A percentile compares a stretch with the other conserved stretches of the same genome.
phyloP scores from a whole-genome alignment of 495 filamentous ascomycete genomes.

The Penicillium parvum region DNA sequence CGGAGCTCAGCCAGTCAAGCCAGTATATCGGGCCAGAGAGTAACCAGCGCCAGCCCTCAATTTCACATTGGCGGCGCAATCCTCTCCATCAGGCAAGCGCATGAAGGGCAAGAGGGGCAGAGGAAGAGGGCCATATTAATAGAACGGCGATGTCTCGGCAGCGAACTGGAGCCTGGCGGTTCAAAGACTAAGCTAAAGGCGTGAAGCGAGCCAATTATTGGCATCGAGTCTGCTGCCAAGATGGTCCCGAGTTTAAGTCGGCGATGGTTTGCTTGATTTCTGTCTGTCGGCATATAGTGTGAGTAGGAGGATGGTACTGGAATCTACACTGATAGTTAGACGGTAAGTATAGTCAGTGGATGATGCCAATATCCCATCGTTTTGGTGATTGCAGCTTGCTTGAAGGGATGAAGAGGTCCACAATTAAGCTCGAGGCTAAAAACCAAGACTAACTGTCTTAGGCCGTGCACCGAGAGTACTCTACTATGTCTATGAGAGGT shows the following conservation, averaged over 20 bases:
- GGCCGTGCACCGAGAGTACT: background rate
- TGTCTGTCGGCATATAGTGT: too few species aligned
- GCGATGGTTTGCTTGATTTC: too few species aligned
- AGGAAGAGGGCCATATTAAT: slow-evolving; percentile 3
- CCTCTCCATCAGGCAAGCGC: background rate
- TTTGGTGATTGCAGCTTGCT: too few species aligned
- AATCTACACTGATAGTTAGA: too few species aligned
- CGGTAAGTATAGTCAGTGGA: too few species aligned
- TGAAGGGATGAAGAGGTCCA: background rate
- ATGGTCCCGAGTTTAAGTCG: slow-evolving; percentile 1
- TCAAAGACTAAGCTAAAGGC: background rate
- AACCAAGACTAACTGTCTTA: too few species aligned
- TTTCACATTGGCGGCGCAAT: background rate
- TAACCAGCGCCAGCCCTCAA: background rate
- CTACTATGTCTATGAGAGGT: too few species aligned
- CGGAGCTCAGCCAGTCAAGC: background rate
- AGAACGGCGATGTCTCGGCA: slow-evolving; percentile 6
- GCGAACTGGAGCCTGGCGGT: slow-evolving; percentile 3
- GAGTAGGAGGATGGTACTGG: too few species aligned
- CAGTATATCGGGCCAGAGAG: too few species aligned
- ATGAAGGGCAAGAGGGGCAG: background rate
- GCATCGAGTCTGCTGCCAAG: slow-evolving; percentile 6
- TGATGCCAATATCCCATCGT: too few species aligned
- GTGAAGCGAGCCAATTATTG: slow-evolving; percentile 10
- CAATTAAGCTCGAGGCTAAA: background rate